Evolutionary conservation across 192 early-diverging fungal genomes (phyloP).

Genomic region (Gonapodya sp.): DNA sequence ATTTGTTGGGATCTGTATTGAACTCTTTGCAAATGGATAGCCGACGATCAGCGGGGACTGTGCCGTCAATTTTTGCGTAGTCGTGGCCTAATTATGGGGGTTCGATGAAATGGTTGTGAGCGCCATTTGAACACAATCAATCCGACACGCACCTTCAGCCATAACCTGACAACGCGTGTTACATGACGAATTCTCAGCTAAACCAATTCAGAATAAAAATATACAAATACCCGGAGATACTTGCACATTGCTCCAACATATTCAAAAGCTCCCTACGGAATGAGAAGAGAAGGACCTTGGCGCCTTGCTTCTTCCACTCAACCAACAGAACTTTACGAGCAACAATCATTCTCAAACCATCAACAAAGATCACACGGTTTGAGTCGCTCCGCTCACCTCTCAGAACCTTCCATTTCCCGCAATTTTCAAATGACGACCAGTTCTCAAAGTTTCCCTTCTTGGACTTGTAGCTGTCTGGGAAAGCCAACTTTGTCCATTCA

Average conservation of each 20-base stretch:
- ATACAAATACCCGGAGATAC: neutral
- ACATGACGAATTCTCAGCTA: neutral
- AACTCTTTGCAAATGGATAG: neutral
- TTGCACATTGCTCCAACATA: neutral
- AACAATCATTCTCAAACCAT: neutral
- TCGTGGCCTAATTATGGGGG: neutral
- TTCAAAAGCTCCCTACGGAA: neutral
- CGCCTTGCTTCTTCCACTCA: neutral
- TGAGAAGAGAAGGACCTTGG: neutral
- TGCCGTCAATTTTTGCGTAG: neutral
- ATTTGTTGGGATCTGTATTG: neutral
- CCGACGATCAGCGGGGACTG: neutral
- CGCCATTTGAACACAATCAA: too few relatives aligned
- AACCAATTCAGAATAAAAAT: neutral
- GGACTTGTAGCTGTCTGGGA: too few relatives aligned
- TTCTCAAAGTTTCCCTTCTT: too few relatives aligned
- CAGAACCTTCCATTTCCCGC: too few relatives aligned
- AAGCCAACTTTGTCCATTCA: too few relatives aligned
- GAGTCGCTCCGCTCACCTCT: too few relatives aligned
- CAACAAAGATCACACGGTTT: too few relatives aligned
- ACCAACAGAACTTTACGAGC: neutral
- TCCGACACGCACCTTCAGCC: neutral
- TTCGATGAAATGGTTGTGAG: neutral
- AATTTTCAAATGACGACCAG: too few relatives aligned
- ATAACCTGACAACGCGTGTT: neutral